Evolutionary conservation across 805 yeast genomes (phyloP), one percentile per base, ranked within the genome.

Genomic region (Candida krabiensis): DNA sequence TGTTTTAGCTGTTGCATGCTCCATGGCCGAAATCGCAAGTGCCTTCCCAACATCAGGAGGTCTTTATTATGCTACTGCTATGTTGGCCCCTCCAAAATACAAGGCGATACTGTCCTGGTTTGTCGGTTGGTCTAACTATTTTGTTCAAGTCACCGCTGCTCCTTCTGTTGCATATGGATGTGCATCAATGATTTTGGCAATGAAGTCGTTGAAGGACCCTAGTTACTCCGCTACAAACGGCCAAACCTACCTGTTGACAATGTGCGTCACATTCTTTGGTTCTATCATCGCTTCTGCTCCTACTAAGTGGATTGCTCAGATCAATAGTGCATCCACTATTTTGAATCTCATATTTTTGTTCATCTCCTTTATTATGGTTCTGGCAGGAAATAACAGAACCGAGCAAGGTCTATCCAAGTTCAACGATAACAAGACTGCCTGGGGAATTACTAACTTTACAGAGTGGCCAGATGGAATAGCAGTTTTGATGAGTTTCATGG

Each of bases 1-100:
- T 30, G 70, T 80, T 32, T 64, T 73, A 33, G 67, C 73, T 2
- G 84, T 80, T 22, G 82, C 83, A 12, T 62, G 69, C 30, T 70
- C 79, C 18, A 66, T 80, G 73, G 84, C 83, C 2, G 86, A 81
- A 52, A 66, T 80, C 28, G 73, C 83, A 14, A 69, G 77, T 28
- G 76, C 83, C 3, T 76, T 75, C 63, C 86, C 86, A 22, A 79
- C 83, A 4, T 67, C 82, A 3, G 75, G 83, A 14, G 86, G 86
- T 32, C 71, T 83, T 7, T 83, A 83, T 30, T 81, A 80, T 49
- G 84, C 86, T 42, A 80, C 80, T 2, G 68, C 77, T 5, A 77
- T 77, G 49, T 60, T 79, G 45, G 76, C 83, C 6, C 84, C 84
- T 12, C 74, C 72, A 14, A 65, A 62, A 44, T 67, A 60, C 57